Evolutionary conservation across 225 moss, liverwort and hornwort genomes (phyloP), one percentile per base, ranked within the genome.

Genomic region (Physcomitrellopsis africana): DNA sequence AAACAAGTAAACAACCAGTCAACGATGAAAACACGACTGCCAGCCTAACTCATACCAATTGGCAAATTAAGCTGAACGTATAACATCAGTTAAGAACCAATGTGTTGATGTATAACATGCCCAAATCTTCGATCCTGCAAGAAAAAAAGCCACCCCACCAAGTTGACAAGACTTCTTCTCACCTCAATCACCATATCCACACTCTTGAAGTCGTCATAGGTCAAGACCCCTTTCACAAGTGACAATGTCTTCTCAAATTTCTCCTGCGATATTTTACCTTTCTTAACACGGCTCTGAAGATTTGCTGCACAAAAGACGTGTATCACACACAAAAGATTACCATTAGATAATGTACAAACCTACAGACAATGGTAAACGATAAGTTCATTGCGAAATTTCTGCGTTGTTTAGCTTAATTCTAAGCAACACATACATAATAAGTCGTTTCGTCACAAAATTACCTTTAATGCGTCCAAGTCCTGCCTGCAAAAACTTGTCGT

Each of bases 161-260:
- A 7, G 32, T 37, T 37, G 5, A 37, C 32, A 37, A 37, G 32
- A 55, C 29, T 68, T 66, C 54, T 32, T 10, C 75, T 75, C 81
- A 96, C 96, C 94, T 99, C 99, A 81, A 99, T 92, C 67, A 99
- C 99, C 76, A 91, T 79, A 72, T 95, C 95, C 49, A 95, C 99
- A 76, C 80, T 81, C 69, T 85, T 90, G 78, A 99, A 99, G 37
- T 95, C 92, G 63, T 87, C 86, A 75, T 99, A 99, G 72, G 87
- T 92, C 83, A 99, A 75, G 62, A 85, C 85, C 66, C 99, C 99
- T 53, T 81, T 92, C 68, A 93, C 88, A 73, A 90, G 82, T 41
- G 89, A 83, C 4, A 99, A 51, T 4, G 85, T 84, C 72, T 89
- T 90, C 64, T 93, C 91, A 63, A 95, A 73, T 60, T 92, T 95